These are phyloP conservation scores for Barnettozyma sp. DNA, from an alignment of 805 yeast genomes.

Conservation along the genomic window DNA sequence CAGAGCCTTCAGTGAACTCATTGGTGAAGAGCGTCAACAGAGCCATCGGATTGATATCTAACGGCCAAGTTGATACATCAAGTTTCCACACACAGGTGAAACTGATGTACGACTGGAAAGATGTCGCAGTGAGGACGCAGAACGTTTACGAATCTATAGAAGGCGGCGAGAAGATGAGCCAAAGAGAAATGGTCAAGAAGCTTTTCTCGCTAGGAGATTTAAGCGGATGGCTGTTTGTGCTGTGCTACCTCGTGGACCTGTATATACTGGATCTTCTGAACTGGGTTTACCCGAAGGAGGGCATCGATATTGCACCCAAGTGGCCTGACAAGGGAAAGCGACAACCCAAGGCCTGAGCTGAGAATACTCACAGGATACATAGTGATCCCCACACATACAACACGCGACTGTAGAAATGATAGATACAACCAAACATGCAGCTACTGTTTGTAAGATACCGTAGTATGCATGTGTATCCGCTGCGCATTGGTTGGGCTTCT, in stretches of 20 bases:
- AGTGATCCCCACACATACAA: too few species aligned
- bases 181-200: conserved; percentile 52
- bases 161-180: conserved; percentile 22
- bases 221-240: conserved; percentile 78
- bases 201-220: conserved; percentile 70
- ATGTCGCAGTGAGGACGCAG: conserved; percentile 83
- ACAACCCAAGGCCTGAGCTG: too few species aligned
- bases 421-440: too few species aligned
- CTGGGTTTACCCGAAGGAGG: conserved; percentile 56
- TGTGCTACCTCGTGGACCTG: conserved; percentile 77
- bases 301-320: conserved; percentile 69
- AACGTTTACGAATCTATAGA: conserved; percentile 57
- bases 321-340: conserved; percentile 59
- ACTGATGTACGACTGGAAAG: conserved; percentile 85
- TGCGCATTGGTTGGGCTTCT: too few species aligned
- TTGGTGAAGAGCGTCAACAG: conserved; percentile 60
- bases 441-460: too few species aligned
- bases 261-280: conserved; percentile 58
- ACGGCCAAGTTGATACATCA: conserved; percentile 59
- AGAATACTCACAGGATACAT: too few species aligned
- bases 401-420: too few species aligned
- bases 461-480: too few species aligned
- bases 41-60: conserved; percentile 59
- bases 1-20: conserved; percentile 81
- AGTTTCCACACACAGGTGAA: conserved; percentile 72